Evolutionary conservation across 768 basidiomycete species (phyloP), one percentile per base, ranked within the genome.

Genomic region (Mycena rebaudengoi): DNA sequence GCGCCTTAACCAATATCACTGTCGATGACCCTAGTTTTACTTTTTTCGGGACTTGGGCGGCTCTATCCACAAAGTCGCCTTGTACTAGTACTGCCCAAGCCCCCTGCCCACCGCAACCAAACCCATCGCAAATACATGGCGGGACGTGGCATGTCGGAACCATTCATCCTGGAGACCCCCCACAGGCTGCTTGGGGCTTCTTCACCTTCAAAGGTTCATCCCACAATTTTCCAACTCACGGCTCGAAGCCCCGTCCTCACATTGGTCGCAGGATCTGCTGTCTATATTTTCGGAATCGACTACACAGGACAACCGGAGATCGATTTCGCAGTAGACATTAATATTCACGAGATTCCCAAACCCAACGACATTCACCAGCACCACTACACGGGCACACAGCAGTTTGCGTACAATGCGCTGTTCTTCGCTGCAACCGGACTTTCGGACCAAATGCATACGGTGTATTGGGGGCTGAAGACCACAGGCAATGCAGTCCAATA

Each of bases 251-350:
- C n/a, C n/a, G n/a, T 29, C 5, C 39, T 23, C 33, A 18, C 18
- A 8, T 28, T 21, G 26, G 12, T 39, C 21, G 30, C 53, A 65
- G 64, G 64, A 50, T 55, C 58, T 35, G 64, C 52, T 21, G 53
- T 65, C 13, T 65, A 65, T 37, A 65, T 65, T 26, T 60, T 55
- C 41, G 64, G 63, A 12, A 64, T 64, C 21, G 63, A 64, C 50
- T 57, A 64, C 26, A 29, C 57, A 5, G 0, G 3, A n/a, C 49
- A 64, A 16, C 30, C 63, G 23, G 32, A 64, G 16, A 58, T 64
- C 23, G 63, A 39, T 18, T 64, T 64, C 37, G 45, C 48, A n/a
- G 13, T 64, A 14, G 56, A 33, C 21, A 64, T n/a, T n/a, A n/a
- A n/a, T n/a, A n/a, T n/a, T n/a, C n/a, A n/a, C n/a, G n/a, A n/a